Percentiles rank a stretch among this genome's conserved stretches.
Evolutionary conservation across 768 basidiomycete genomes (phyloP).

Genomic region (Goffeauzyma gilvescens): DNA sequence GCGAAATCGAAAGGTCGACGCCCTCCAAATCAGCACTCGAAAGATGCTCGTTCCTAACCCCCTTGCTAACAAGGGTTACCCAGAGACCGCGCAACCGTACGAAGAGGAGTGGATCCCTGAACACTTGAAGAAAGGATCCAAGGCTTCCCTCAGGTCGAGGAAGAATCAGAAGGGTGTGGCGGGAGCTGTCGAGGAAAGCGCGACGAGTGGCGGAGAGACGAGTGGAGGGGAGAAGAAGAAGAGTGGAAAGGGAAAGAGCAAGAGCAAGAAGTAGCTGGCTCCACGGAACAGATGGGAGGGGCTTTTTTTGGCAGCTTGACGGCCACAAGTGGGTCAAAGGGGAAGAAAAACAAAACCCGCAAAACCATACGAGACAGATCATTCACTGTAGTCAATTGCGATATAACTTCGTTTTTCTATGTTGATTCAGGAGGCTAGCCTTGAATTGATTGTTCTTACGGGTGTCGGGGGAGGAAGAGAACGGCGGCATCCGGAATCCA

Average conservation of each 20-base stretch:
- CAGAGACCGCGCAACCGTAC: conserved; percentile 28
- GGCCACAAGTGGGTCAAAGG: too few relatives aligned
- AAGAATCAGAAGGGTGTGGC: conserved; percentile 14
- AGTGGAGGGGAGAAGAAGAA: conserved; percentile 19
- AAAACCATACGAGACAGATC: too few relatives aligned
- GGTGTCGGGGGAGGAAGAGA: too few relatives aligned
- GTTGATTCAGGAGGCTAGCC: too few relatives aligned
- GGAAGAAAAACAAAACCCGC: too few relatives aligned
- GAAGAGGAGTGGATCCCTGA: conserved; percentile 35
- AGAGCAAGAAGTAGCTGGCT: conserved; percentile 7
- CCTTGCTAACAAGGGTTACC: conserved; percentile 14
- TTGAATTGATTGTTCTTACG: too few relatives aligned
- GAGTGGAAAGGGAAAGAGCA: conserved; percentile 19
- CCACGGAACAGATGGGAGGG: too few relatives aligned
- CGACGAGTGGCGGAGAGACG: conserved; percentile 23
- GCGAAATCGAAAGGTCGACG: conserved; percentile 3
- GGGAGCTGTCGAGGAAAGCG: conserved; percentile 15
- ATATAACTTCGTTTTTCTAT: too few relatives aligned
- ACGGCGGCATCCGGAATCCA: too few relatives aligned
- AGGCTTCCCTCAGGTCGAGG: conserved; percentile 10
- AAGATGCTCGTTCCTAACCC: conserved; percentile 19
- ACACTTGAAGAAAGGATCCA: conserved; percentile 18
- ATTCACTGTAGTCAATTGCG: too few relatives aligned
- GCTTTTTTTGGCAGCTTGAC: too few relatives aligned
- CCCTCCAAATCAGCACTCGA: conserved; percentile 7